phyloP scores from a whole-genome alignment of 345 rosid genomes.

The Populus tremula region DNA sequence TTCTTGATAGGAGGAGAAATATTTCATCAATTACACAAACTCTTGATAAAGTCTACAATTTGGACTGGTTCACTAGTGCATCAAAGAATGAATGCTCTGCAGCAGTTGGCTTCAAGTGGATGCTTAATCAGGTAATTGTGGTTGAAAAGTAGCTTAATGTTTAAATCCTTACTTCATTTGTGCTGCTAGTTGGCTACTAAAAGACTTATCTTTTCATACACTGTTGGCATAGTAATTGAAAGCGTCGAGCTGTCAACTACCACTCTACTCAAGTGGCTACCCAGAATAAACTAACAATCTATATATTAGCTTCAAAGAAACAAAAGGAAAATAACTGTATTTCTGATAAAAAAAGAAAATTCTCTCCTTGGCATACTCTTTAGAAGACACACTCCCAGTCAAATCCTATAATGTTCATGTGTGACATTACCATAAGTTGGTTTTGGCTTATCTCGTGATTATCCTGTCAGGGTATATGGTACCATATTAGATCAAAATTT shows the following conservation, averaged over 20 bases:
- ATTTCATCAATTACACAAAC: slow-evolving; percentile 55
- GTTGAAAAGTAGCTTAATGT: background rate
- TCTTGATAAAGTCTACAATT: slow-evolving; percentile 79
- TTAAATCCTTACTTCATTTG: background rate
- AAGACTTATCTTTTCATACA: background rate
- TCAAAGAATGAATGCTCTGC: slow-evolving; percentile 96
- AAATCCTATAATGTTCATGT: background rate
- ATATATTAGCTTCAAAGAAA: background rate
- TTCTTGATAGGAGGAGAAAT: slow-evolving; percentile 59
- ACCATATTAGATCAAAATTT: no score
- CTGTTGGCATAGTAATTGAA: slow-evolving; percentile 1
- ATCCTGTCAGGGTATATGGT: background rate
- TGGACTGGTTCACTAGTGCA: slow-evolving; percentile 86
- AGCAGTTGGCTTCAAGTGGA: slow-evolving; percentile 98
- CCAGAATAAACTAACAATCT: background rate
- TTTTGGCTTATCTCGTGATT: background rate
- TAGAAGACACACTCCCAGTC: background rate
- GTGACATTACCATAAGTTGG: background rate
- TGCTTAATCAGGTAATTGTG: slow-evolving; percentile 83
- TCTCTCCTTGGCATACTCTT: background rate
- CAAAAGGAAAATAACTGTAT: background rate
- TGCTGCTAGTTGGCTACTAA: background rate
- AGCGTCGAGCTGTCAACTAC: background rate
- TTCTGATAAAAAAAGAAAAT: background rate
- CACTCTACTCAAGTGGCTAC: background rate